phyloP scores from a whole-genome alignment of 2,329 filamentous ascomycete genomes.

The Aspergillus sp. region DNA sequence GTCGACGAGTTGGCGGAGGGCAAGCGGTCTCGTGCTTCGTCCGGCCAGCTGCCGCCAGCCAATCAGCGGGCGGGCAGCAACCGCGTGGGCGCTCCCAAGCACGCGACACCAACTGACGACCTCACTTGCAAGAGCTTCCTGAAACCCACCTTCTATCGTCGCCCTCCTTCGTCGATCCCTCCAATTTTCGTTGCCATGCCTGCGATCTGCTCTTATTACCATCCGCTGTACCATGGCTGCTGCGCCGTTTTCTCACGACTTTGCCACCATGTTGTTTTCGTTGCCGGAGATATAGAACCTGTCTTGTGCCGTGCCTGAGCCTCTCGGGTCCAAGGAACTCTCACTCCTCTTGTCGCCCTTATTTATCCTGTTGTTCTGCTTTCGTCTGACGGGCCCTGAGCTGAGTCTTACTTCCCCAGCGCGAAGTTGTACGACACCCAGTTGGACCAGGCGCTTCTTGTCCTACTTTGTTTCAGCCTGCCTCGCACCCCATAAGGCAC shows the following conservation, averaged over 20 bases:
- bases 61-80: conserved; percentile 23
- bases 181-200: conserved; percentile 2
- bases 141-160: conserved; percentile 12
- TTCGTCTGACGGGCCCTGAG: neutral
- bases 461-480: conserved; percentile 4
- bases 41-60: conserved; percentile 19
- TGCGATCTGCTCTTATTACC: conserved; percentile 7
- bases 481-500: neutral
- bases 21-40: conserved; percentile 27
- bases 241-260: conserved; percentile 10
- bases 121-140: conserved; percentile 6
- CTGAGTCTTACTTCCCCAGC: neutral
- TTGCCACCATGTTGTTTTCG: conserved; percentile 14
- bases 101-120: conserved; percentile 33
- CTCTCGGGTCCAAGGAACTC: neutral
- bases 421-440: conserved; percentile 8
- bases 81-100: conserved; percentile 35
- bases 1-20: conserved; percentile 24
- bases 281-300: conserved; percentile 10
- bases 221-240: conserved; percentile 6
- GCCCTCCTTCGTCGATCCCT: conserved; percentile 12
- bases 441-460: conserved; percentile 4
- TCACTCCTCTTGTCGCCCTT: neutral
- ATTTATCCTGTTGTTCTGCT: neutral
- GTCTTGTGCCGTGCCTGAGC: neutral